A percentile compares a stretch with the other conserved stretches of the same genome.
These are phyloP conservation scores for Fusarium metavorans DNA, from an alignment of 2,329 filamentous ascomycete species.

Conservation along the genomic window DNA sequence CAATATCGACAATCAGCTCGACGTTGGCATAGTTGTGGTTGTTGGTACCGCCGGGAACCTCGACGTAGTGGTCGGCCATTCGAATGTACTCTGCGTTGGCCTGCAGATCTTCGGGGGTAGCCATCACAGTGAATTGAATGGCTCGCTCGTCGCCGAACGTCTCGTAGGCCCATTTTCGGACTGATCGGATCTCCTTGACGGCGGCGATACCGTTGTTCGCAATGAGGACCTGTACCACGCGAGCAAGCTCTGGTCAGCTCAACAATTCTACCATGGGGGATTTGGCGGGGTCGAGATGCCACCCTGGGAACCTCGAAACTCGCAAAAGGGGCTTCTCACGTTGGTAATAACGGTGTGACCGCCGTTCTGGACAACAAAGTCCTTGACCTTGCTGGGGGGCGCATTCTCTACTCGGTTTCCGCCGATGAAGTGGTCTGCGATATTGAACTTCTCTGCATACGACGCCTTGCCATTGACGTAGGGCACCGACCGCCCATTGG, in stretches of 20 bases:
- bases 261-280: background rate
- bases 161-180: constrained; percentile 99
- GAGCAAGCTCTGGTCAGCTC: constrained; percentile 28
- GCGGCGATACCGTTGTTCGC: constrained; percentile 99
- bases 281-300: constrained; percentile 19
- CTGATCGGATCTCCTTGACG: constrained; percentile 98
- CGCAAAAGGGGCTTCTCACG: constrained; percentile 66
- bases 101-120: constrained; percentile 95
- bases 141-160: constrained; percentile 98
- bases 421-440: constrained; percentile 96
- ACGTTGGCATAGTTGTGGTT: constrained; percentile 99
- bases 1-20: constrained; percentile 98
- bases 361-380: constrained; percentile 90
- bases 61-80: constrained; percentile 99
- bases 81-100: constrained; percentile 99
- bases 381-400: constrained; percentile 87
- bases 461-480: constrained; percentile 70
- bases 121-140: constrained; percentile 99
- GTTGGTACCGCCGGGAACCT: constrained; percentile 98
- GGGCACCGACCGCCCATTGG: constrained; percentile 63
- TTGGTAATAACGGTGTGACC: constrained; percentile 99
- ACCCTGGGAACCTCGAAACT: background rate
- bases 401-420: constrained; percentile 89
- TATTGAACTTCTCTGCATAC: constrained; percentile 83
- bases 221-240: constrained; percentile 81